Conservation (phyloP, 345 rosid species). For the Linum trigynum region DNA sequence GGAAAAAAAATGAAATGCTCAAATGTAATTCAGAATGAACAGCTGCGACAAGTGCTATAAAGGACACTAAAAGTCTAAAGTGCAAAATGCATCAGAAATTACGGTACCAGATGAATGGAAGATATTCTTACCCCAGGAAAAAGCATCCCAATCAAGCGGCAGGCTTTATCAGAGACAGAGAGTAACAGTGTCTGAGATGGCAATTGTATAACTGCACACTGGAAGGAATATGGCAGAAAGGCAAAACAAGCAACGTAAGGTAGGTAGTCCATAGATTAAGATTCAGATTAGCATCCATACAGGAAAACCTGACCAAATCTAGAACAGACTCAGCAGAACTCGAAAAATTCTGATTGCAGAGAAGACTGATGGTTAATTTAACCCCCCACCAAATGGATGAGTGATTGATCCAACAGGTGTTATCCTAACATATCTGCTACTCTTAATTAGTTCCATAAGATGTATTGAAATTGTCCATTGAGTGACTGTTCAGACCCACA, state of each 20-base stretch:
- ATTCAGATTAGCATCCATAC: not conserved
- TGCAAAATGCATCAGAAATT: not conserved
- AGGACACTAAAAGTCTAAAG: not conserved
- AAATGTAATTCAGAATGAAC: not conserved
- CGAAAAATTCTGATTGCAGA: no score
- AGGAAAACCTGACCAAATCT: not conserved
- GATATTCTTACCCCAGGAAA: constrained; percentile 76
- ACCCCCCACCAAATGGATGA: no score
- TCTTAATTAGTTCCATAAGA: not conserved
- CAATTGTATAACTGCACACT: constrained; percentile 97
- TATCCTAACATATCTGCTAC: not conserved
- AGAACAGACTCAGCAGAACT: no score
- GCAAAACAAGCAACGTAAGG: not conserved
- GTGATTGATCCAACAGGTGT: not conserved
- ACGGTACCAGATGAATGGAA: not conserved
- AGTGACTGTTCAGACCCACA: not conserved
- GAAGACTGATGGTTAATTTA: no score
- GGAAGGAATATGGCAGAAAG: not conserved
- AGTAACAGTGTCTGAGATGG: constrained; percentile 89
- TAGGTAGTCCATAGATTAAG: constrained; percentile 13
- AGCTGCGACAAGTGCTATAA: not conserved
- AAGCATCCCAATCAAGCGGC: constrained; percentile 94
- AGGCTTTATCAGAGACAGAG: constrained; percentile 90
- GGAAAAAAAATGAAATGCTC: not conserved
- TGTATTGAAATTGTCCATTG: not conserved